Conservation (phyloP, 768 basidiomycete genomes). For the Galerina marginata region DNA sequence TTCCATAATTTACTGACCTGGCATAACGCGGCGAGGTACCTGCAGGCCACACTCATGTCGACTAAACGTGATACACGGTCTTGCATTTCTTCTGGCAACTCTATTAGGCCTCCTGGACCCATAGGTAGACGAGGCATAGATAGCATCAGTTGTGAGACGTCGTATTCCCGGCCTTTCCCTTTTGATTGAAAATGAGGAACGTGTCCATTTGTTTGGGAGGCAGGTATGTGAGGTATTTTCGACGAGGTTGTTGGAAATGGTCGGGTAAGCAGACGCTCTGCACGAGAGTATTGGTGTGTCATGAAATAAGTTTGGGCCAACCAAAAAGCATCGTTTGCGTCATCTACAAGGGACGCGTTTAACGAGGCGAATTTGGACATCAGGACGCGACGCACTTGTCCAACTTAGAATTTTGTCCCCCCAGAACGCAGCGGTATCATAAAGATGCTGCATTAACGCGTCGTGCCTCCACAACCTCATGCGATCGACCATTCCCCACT, state of each 20-base stretch:
- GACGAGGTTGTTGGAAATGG: slow-evolving; percentile 70
- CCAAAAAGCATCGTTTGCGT: slow-evolving; percentile 99
- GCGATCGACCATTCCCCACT: slow-evolving; percentile 91
- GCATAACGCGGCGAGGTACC: slow-evolving; percentile 96
- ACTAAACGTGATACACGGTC: slow-evolving; percentile 78
- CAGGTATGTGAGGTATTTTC: slow-evolving; percentile 38
- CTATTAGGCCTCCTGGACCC: slow-evolving; percentile 73
- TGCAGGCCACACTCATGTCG: slow-evolving; percentile 93
- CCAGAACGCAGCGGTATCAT: slow-evolving; percentile 98
- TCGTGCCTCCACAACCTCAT: slow-evolving; percentile 98
- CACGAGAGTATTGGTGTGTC: slow-evolving; percentile 93
- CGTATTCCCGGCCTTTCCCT: slow-evolving; percentile 69
- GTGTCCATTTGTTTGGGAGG: slow-evolving; percentile 48
- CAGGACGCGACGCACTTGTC: slow-evolving; percentile 75
- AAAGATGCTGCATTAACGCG: slow-evolving; percentile 97
- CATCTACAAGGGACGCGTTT: slow-evolving; percentile 47
- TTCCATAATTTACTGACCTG: slow-evolving; percentile 54
- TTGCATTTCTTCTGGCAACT: slow-evolving; percentile 67
- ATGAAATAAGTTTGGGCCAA: slow-evolving; percentile 97
- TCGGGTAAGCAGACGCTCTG: slow-evolving; percentile 88
- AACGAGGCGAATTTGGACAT: slow-evolving; percentile 5
- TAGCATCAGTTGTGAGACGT: slow-evolving; percentile 37
- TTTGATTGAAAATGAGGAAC: slow-evolving; percentile 41
- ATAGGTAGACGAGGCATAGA: slow-evolving; percentile 65
- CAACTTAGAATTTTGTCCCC: slow-evolving; percentile 95